Percentiles rank a stretch among this genome's conserved stretches.
Evolutionary conservation across 1,139 yeast species (phyloP).

Genomic region (Candida pseudoviswanathii): DNA sequence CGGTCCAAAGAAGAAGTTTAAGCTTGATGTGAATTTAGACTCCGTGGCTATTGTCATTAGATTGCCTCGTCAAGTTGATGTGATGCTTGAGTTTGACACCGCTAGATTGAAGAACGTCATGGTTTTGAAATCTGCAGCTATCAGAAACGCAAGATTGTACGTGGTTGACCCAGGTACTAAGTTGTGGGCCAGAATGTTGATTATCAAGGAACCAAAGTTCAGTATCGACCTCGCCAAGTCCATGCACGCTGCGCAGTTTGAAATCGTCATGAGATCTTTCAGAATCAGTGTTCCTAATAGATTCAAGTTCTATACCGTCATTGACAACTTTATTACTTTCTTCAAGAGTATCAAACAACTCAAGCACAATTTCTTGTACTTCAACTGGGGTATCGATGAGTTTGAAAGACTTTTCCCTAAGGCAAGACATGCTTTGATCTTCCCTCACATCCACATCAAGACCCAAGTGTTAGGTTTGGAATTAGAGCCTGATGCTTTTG

Average conservation of each 20-base stretch:
- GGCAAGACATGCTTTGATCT: conserved; percentile 29
- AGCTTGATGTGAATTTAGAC: conserved; percentile 39
- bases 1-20: conserved; percentile 24
- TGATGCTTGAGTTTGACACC: conserved; percentile 52
- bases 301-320: conserved; percentile 62
- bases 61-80: conserved; percentile 53
- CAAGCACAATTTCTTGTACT: conserved; percentile 47
- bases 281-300: conserved; percentile 57
- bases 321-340: conserved; percentile 65
- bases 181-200: conserved; percentile 44
- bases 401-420: conserved; percentile 37
- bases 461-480: conserved; percentile 37
- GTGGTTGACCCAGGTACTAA: conserved; percentile 57
- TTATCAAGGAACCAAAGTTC: conserved; percentile 40
- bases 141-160: conserved; percentile 48
- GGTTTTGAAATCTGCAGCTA: conserved; percentile 28
- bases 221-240: conserved; percentile 26
- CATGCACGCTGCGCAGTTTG: conserved; percentile 21
- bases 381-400: conserved; percentile 40
- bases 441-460: conserved; percentile 37
- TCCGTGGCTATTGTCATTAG: conserved; percentile 48
- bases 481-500: conserved; percentile 47
- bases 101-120: conserved; percentile 33
- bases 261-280: conserved; percentile 29
- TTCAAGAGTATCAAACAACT: conserved; percentile 63